Conservation (phyloP, 306 rosid genomes). For the Casuarina glauca region DNA sequence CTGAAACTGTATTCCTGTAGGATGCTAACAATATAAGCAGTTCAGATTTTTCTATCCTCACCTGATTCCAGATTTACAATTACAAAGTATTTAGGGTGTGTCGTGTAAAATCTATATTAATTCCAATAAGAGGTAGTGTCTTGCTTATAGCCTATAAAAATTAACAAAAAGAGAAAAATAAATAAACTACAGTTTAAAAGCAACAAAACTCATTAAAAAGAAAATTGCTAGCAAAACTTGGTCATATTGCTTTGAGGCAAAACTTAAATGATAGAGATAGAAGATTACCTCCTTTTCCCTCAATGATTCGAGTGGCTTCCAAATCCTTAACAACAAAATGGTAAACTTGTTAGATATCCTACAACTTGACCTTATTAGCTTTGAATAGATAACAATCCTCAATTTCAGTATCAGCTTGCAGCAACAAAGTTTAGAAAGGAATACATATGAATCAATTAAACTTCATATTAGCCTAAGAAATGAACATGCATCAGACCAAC, state of each 20-base stretch:
- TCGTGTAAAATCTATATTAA: neutral
- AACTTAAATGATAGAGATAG: neutral
- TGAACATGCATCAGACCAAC: neutral
- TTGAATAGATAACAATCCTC: neutral
- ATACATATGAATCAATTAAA: neutral
- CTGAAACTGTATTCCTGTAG: neutral
- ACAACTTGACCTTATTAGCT: neutral
- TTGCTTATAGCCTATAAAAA: neutral
- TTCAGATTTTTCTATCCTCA: neutral
- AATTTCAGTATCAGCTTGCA: neutral
- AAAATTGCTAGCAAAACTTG: neutral
- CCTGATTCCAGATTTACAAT: neutral
- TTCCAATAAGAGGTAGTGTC: neutral
- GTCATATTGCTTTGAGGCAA: neutral
- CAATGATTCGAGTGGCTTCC: slow-evolving; percentile 40
- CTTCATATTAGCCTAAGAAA: neutral
- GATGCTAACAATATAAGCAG: neutral
- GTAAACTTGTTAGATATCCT: slow-evolving; percentile 4
- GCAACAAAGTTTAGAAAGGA: neutral
- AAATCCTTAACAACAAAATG: slow-evolving; percentile 39
- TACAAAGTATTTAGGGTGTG: neutral
- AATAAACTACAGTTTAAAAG: neutral
- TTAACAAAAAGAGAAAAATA: neutral
- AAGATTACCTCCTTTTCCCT: slow-evolving; percentile 39
- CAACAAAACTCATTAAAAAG: neutral